These are phyloP conservation scores for Petunia secreta DNA, from an alignment of 257 asterid genomes.

Conservation along the genomic window DNA sequence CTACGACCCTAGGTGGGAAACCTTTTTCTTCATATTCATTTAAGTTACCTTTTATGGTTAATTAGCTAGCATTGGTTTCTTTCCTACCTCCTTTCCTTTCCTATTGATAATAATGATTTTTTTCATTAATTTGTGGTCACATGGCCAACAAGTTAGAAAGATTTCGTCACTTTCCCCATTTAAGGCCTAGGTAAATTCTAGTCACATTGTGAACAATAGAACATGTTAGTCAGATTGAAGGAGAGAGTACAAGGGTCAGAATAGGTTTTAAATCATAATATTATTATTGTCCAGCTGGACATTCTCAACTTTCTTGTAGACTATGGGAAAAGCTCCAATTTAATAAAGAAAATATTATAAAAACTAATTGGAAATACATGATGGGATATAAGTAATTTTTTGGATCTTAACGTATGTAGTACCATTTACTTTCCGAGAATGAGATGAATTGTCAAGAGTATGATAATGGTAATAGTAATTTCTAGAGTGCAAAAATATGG, in stretches of 20 bases:
- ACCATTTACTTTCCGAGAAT: no score
- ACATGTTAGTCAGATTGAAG: not conserved
- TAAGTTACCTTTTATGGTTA: not conserved
- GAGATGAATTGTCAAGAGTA: no score
- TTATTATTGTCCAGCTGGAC: no score
- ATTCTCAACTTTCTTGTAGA: no score
- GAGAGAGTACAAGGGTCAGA: not conserved
- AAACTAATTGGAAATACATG: no score
- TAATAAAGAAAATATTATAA: no score
- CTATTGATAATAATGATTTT: not conserved
- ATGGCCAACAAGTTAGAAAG: not conserved
- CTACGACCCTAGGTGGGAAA: not conserved
- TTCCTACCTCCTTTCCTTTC: not conserved
- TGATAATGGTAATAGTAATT: no score
- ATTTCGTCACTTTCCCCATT: slow-evolving; percentile 1
- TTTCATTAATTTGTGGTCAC: slow-evolving; percentile 18
- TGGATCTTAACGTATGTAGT: no score
- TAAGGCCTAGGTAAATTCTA: not conserved
- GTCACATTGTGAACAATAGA: not conserved
- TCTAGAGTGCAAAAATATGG: no score
- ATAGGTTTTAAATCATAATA: no score
- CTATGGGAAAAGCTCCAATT: no score
- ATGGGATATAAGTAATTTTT: no score
- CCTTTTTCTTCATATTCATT: not conserved
- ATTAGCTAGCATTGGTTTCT: not conserved